phyloP scores from a whole-genome alignment of 129 eudicot genomes.

The Ambrosia artemisiifolia region DNA sequence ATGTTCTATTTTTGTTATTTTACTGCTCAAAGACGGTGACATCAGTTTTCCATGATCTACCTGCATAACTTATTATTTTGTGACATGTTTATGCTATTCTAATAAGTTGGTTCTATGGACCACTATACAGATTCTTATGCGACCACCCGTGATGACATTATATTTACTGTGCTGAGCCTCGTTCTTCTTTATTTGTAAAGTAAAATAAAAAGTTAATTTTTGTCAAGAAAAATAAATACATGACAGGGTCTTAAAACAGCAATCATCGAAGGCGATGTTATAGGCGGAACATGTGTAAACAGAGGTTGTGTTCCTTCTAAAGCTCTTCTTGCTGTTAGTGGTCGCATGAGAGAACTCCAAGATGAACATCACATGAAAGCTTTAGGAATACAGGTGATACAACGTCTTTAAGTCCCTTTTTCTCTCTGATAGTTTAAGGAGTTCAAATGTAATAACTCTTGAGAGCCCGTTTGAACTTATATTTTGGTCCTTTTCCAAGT shows the following conservation, averaged over 20 bases:
- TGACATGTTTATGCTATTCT: slow-evolving; percentile 4
- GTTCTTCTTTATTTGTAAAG: not conserved
- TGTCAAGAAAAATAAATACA: slow-evolving; percentile 4
- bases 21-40: not conserved
- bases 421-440: not conserved
- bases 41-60: not conserved
- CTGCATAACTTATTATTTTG: not conserved
- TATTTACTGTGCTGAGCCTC: not conserved
- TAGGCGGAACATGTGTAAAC: slow-evolving; percentile 93
- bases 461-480: slow-evolving; percentile 14
- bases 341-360: slow-evolving; percentile 92
- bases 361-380: slow-evolving; percentile 80
- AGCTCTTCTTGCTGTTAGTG: slow-evolving; percentile 94
- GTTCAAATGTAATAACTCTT: not conserved
- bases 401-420: not conserved
- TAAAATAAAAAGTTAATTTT: slow-evolving; percentile 15
- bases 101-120: not conserved
- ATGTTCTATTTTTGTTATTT: slow-evolving; percentile 9
- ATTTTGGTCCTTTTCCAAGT: slow-evolving; percentile 23
- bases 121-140: not conserved
- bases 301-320: slow-evolving; percentile 97
- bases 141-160: not conserved
- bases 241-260: slow-evolving; percentile 93
- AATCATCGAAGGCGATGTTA: slow-evolving; percentile 87
- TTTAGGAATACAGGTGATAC: slow-evolving; percentile 73